phyloP scores from a whole-genome alignment of 257 asterid genomes.

The Rauvolfia tetraphylla region DNA sequence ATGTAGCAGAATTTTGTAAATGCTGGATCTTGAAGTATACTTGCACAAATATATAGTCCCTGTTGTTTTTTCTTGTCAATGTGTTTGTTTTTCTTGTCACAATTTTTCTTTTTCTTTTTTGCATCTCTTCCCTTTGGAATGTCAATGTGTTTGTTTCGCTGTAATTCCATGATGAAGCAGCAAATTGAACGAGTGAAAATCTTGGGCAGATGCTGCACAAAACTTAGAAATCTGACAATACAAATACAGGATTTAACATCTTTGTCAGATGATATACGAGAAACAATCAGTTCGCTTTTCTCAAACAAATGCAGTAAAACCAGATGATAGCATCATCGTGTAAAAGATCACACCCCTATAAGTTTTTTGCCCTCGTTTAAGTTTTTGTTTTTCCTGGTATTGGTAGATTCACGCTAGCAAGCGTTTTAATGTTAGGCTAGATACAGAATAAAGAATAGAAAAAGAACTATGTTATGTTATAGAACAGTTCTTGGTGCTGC shows the following conservation, averaged over 20 bases:
- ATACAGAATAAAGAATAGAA: background rate
- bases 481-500: conserved; percentile 44
- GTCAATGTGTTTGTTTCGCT: background rate
- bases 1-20: background rate
- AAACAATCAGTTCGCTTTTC: background rate
- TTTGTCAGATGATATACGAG: background rate
- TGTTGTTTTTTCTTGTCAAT: no score
- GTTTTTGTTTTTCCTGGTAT: background rate
- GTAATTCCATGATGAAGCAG: no score
- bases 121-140: background rate
- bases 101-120: no score
- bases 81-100: background rate
- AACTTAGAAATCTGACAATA: no score
- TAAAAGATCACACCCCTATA: background rate
- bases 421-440: background rate
- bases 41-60: background rate
- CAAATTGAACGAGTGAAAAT: no score
- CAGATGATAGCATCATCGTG: conserved; percentile 11
- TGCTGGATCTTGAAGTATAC: background rate
- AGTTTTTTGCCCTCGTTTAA: background rate
- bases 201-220: background rate
- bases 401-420: background rate
- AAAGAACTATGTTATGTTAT: conserved; percentile 23
- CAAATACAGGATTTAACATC: background rate
- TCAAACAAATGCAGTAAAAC: background rate